phyloP scores from a whole-genome alignment of 2,329 filamentous ascomycete genomes.

The Cadophora sp. region DNA sequence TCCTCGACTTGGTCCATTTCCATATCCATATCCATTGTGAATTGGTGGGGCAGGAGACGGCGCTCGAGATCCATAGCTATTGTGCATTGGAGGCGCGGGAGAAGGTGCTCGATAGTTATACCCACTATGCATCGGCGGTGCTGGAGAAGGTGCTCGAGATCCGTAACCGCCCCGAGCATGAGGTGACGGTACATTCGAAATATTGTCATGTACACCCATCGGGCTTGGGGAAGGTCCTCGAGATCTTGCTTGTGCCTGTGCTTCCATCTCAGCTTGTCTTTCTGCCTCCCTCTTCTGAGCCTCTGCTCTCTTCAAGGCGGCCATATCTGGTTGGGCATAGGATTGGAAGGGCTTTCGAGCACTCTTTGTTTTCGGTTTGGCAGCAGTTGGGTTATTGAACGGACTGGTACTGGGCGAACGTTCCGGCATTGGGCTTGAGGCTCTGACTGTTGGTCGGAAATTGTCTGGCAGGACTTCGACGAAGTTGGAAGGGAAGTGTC shows the following conservation, averaged over 20 bases:
- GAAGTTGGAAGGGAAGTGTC: conserved; percentile 96
- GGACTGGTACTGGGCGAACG: conserved; percentile 44
- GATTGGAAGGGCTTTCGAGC: conserved; percentile 73
- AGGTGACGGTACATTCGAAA: conserved; percentile 43
- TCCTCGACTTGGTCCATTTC: conserved; percentile 35
- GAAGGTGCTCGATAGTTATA: conserved; percentile 44
- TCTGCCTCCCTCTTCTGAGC: conserved; percentile 48
- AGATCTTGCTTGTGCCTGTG: conserved; percentile 35
- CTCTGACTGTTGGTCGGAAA: conserved; percentile 77
- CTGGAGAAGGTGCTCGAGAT: conserved; percentile 49
- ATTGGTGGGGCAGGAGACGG: conserved; percentile 49
- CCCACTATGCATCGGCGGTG: conserved; percentile 44
- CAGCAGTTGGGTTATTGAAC: conserved; percentile 40
- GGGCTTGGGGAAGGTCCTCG: conserved; percentile 40
- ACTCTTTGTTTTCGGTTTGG: conserved; percentile 58
- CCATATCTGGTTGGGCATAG: conserved; percentile 70
- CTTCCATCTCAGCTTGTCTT: conserved; percentile 45
- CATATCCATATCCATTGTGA: conserved; percentile 39
- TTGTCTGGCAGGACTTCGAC: conserved; percentile 86
- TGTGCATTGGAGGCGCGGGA: conserved; percentile 42
- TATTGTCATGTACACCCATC: conserved; percentile 35
- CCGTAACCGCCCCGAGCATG: conserved; percentile 44
- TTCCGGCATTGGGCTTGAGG: conserved; percentile 57
- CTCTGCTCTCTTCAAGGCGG: conserved; percentile 59
- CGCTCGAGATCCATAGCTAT: conserved; percentile 50